phyloP scores from a whole-genome alignment of 331 rosid species.

The Acacia pycnantha region DNA sequence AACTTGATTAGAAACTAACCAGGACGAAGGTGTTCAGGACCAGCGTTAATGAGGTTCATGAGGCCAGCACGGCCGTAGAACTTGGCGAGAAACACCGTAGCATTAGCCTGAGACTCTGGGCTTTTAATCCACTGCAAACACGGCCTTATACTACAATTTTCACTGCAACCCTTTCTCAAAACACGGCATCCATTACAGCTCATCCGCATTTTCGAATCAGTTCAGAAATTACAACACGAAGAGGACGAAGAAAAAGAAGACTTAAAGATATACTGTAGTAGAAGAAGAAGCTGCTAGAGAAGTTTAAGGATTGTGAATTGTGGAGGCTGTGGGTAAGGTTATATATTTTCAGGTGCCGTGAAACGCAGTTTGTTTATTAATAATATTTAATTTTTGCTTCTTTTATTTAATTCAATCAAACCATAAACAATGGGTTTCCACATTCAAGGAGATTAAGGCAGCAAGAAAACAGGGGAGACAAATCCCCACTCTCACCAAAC shows the following conservation, averaged over 20 bases:
- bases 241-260: not conserved
- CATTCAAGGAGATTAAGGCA: constrained; percentile 50
- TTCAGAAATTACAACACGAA: not conserved
- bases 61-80: constrained; percentile 98
- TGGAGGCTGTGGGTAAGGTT: constrained; percentile 18
- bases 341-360: constrained; percentile 42
- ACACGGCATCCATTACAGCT: constrained; percentile 96
- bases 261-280: not conserved
- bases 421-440: constrained; percentile 63
- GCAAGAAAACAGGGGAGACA: not conserved
- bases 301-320: constrained; percentile 16
- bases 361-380: constrained; percentile 48
- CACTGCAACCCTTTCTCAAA: constrained; percentile 87
- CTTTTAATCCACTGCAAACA: constrained; percentile 91
- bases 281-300: not conserved
- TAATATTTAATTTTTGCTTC: constrained; percentile 20
- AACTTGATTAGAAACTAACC: constrained; percentile 30
- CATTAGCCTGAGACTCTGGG: constrained; percentile 93
- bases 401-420: constrained; percentile 2
- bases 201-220: constrained; percentile 72
- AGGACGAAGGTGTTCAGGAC: constrained; percentile 94
- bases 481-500: constrained; percentile 1
- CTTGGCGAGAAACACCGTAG: constrained; percentile 93
- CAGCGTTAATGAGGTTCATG: constrained; percentile 92
- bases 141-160: constrained; percentile 85